Evolutionary conservation across 2,329 filamentous ascomycete species (phyloP).

Genomic region (Ceratocystiopsis minuta): DNA sequence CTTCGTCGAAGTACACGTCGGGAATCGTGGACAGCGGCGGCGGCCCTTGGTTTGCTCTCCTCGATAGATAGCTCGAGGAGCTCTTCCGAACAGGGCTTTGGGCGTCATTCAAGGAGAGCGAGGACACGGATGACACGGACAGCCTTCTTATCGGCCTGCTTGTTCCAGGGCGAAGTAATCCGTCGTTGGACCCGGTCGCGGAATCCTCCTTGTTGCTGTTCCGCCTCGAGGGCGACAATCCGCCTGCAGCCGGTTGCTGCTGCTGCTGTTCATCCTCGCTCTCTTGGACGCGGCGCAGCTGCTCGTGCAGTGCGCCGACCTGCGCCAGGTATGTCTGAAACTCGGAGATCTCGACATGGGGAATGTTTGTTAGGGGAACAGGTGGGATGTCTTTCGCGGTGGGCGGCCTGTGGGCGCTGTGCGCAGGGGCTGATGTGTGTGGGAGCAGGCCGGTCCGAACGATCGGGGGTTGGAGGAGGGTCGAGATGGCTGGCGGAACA

Average conservation of each 20-base stretch:
- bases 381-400: slow-evolving; percentile 83
- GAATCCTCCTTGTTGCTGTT: slow-evolving; percentile 25
- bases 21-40: slow-evolving; percentile 87
- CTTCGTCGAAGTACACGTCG: slow-evolving; percentile 80
- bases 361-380: slow-evolving; percentile 76
- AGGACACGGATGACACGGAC: slow-evolving; percentile 26
- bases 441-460: slow-evolving; percentile 73
- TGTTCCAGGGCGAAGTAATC: slow-evolving; percentile 27
- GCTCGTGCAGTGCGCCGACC: slow-evolving; percentile 75
- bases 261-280: slow-evolving; percentile 42
- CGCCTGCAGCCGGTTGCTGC: slow-evolving; percentile 17
- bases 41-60: slow-evolving; percentile 49
- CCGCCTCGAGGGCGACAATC: slow-evolving; percentile 13
- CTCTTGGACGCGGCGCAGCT: slow-evolving; percentile 68
- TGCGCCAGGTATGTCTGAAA: slow-evolving; percentile 76
- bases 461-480: slow-evolving; percentile 78
- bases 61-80: slow-evolving; percentile 26
- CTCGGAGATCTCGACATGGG: slow-evolving; percentile 57
- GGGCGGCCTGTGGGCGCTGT: slow-evolving; percentile 64
- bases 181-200: slow-evolving; percentile 22
- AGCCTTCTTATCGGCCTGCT: slow-evolving; percentile 22
- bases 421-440: slow-evolving; percentile 50
- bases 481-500: slow-evolving; percentile 55
- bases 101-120: slow-evolving; percentile 17
- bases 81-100: slow-evolving; percentile 24